Conservation (phyloP, 495 filamentous ascomycete species). For the Neurospora tetrasperma region DNA sequence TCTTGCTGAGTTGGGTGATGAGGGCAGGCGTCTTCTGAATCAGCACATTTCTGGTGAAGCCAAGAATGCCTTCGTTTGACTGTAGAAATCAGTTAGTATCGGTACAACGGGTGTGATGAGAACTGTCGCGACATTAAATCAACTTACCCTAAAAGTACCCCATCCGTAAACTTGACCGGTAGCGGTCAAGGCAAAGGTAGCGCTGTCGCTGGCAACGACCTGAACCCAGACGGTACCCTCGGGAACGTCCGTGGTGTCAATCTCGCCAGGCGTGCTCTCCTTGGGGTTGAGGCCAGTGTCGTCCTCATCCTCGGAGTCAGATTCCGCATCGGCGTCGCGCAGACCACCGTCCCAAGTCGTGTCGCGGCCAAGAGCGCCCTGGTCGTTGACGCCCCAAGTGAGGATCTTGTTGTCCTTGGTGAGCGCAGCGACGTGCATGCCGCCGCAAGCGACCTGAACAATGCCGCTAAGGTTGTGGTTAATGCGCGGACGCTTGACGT, state of each 20-base stretch:
- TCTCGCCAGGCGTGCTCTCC: slow-evolving; percentile 48
- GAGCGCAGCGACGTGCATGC: slow-evolving; percentile 54
- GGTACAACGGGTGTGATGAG: not conserved
- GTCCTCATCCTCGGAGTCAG: slow-evolving; percentile 30
- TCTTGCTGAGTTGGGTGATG: slow-evolving; percentile 46
- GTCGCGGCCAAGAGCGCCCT: slow-evolving; percentile 55
- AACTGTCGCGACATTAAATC: not conserved
- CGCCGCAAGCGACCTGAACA: slow-evolving; percentile 52
- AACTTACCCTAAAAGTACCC: slow-evolving; percentile 57
- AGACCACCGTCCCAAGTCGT: slow-evolving; percentile 46
- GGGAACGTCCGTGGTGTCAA: slow-evolving; percentile 36
- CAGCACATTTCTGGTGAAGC: slow-evolving; percentile 40
- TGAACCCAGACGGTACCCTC: slow-evolving; percentile 46
- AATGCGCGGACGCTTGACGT: slow-evolving; percentile 46
- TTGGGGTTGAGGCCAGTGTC: slow-evolving; percentile 45
- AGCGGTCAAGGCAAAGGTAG: slow-evolving; percentile 54
- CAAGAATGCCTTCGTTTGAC: slow-evolving; percentile 54
- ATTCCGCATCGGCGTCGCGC: slow-evolving; percentile 46
- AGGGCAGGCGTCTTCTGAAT: slow-evolving; percentile 27
- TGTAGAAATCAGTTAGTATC: slow-evolving; percentile 13
- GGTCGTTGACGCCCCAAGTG: slow-evolving; percentile 63
- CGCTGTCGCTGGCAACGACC: slow-evolving; percentile 53
- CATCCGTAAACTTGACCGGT: slow-evolving; percentile 56
- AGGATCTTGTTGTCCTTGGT: slow-evolving; percentile 56
- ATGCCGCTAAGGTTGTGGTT: slow-evolving; percentile 46